Evolutionary conservation across 805 yeast genomes (phyloP).

Genomic region (Yarrowia hollandica): DNA sequence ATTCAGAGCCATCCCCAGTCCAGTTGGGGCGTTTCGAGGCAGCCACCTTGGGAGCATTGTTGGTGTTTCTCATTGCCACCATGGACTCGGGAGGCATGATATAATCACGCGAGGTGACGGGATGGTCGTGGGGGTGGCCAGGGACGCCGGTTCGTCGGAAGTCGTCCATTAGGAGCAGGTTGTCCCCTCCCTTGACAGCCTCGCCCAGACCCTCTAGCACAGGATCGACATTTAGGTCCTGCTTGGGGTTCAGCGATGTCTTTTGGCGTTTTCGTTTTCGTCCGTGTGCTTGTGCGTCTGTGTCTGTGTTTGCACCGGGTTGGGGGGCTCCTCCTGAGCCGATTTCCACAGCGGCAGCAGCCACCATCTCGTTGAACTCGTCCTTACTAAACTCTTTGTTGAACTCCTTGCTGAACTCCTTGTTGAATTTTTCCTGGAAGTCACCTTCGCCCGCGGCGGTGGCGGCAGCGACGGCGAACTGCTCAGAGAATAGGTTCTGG

Average conservation of each 20-base stretch:
- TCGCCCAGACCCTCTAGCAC: constrained; percentile 47
- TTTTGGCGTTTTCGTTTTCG: constrained; percentile 24
- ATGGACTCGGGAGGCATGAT: constrained; percentile 21
- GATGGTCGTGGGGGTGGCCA: constrained; percentile 7
- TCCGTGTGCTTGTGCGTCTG: neutral
- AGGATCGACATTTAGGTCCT: constrained; percentile 52
- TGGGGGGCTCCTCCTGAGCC: neutral
- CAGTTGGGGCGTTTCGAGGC: constrained; percentile 31
- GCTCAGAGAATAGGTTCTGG: constrained; percentile 23
- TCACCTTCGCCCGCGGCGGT: constrained; percentile 28
- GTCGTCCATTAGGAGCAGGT: constrained; percentile 19
- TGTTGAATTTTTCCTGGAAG: constrained; percentile 15
- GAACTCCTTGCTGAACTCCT: constrained; percentile 1
- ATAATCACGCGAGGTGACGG: neutral
- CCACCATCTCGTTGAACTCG: constrained; percentile 25
- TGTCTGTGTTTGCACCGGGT: neutral
- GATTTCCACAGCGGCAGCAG: constrained; percentile 24
- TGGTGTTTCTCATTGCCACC: neutral
- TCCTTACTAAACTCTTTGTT: constrained; percentile 9
- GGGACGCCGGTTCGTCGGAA: neutral
- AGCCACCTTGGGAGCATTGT: neutral
- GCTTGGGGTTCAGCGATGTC: constrained; percentile 17
- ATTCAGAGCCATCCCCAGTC: constrained; percentile 39
- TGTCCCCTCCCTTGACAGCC: constrained; percentile 22
- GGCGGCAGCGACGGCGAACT: constrained; percentile 29